phyloP scores from a whole-genome alignment of 2,329 filamentous ascomycete genomes.

The Lachnum nothofagi region DNA sequence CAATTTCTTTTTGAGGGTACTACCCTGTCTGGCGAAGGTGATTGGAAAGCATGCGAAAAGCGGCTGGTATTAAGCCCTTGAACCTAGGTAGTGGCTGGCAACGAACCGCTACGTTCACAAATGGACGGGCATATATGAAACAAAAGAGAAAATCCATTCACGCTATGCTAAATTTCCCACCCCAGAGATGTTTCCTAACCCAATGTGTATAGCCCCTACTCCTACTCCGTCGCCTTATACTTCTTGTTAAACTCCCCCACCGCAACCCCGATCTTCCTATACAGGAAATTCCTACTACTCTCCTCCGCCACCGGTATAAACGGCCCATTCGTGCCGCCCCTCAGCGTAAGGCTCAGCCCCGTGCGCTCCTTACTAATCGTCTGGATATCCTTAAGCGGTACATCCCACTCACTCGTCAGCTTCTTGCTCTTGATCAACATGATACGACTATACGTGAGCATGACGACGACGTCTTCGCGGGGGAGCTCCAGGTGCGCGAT shows the following conservation, averaged over 20 bases:
- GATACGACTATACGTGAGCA: conserved; percentile 83
- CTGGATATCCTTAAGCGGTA: conserved; percentile 90
- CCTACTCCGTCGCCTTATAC: conserved; percentile 37
- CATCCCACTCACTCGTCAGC: conserved; percentile 89
- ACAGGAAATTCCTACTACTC: conserved; percentile 59
- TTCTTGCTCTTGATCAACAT: conserved; percentile 84
- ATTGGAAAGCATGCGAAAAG: no score
- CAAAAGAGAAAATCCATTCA: no score
- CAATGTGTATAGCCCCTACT: background rate
- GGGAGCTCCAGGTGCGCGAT: conserved; percentile 93
- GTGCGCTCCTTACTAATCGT: conserved; percentile 96
- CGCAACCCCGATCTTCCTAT: conserved; percentile 60
- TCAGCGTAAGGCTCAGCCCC: conserved; percentile 80
- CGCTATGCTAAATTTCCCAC: no score
- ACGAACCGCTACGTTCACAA: no score
- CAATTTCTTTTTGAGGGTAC: no score
- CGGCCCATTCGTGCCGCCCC: conserved; percentile 87
- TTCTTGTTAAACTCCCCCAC: conserved; percentile 64
- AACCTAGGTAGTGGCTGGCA: no score
- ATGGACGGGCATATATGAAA: no score
- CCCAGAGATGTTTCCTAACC: no score
- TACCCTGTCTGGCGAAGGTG: no score
- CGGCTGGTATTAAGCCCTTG: no score
- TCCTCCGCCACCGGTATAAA: conserved; percentile 94
- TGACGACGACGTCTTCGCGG: conserved; percentile 79